Conservation (phyloP, 305 asterid genomes). For the Fraxinus latifolia region DNA sequence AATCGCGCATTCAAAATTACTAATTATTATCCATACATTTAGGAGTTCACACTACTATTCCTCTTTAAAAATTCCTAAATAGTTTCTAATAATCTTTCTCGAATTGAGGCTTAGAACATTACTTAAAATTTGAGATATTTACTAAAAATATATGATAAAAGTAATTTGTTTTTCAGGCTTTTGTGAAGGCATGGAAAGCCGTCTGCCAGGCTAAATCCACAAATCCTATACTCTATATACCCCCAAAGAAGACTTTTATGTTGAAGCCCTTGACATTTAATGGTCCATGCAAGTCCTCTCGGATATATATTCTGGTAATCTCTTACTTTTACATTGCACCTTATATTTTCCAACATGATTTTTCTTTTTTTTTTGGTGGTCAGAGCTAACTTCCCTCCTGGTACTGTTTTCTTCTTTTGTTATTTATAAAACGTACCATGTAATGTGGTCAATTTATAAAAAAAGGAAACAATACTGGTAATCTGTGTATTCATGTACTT, state of each 20-base stretch:
- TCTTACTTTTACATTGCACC: not conserved
- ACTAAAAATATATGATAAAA: not conserved
- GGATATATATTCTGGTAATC: constrained; percentile 45
- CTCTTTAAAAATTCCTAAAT: not conserved
- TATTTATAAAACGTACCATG: not conserved
- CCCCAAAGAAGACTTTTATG: constrained; percentile 34
- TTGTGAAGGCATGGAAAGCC: constrained; percentile 57
- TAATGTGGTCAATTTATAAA: not conserved
- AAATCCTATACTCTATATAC: constrained; percentile 34
- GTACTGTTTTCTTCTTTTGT: not conserved
- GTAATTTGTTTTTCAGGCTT: constrained; percentile 36
- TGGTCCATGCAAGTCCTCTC: constrained; percentile 59
- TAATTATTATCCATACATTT: not conserved
- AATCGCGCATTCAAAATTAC: not conserved
- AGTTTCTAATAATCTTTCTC: not conserved
- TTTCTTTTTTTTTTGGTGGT: not conserved
- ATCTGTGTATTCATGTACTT: not conserved
- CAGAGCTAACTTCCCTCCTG: not conserved
- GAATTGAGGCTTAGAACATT: not conserved
- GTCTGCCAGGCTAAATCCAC: constrained; percentile 38
- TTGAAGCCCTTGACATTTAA: constrained; percentile 43
- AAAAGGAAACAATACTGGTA: not conserved
- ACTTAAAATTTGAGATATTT: not conserved
- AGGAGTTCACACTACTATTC: not conserved
- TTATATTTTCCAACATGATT: not conserved